Base-by-base conservation (phyloP, 129 eudicot genomes). In the Smallanthus sonchifolius region DNA sequence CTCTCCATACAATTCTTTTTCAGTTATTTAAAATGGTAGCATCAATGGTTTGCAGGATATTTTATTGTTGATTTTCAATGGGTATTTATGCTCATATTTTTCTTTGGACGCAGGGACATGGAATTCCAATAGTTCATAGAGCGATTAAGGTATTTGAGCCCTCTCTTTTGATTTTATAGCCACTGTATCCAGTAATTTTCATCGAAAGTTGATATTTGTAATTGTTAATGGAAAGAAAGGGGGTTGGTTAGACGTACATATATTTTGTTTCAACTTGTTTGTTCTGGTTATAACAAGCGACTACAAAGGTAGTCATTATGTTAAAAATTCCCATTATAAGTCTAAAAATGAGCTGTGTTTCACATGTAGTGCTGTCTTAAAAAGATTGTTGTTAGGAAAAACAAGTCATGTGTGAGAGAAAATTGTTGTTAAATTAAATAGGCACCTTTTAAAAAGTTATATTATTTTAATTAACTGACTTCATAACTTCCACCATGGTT, bases 111-210 rank as follows among this genome's bases (percentile, higher is more conserved):
- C 57, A 73, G 69, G 77, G 77, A 60, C 77, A 20, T 32, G 68
- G n/a, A 44, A 73, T 73, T 30, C 77, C 69, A 28, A 73, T 59
- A 30, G 69, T 73, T 61, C 77, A 73, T 43, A 65, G 60, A 30
- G 69, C 36, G 10, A 60, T 73, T n/a, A 43, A 43, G 77, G 77
- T 73, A 60, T 43, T 40, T 24, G 10, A n/a, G 5, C 42, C 13
- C 4, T 39, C 15, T 70, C 39, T 19, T 71, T 70, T 1, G n/a
- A 39, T 17, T 16, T 39, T 66, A 39, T 42, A 10, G 44, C 49
- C 17, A 55, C 11, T 54, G 24, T 71, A 36, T 19, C 51, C 28
- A 55, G 11, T 54, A 17, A 36, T 1, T 10, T 3, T 30, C 44
- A 56, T 72, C 40, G 39, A 24, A 55, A 55, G 55, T 40, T 20